Evolutionary conservation across 2,329 filamentous ascomycete genomes (phyloP).

Genomic region (Ophiognomonia clavigignenti-juglandacearum): DNA sequence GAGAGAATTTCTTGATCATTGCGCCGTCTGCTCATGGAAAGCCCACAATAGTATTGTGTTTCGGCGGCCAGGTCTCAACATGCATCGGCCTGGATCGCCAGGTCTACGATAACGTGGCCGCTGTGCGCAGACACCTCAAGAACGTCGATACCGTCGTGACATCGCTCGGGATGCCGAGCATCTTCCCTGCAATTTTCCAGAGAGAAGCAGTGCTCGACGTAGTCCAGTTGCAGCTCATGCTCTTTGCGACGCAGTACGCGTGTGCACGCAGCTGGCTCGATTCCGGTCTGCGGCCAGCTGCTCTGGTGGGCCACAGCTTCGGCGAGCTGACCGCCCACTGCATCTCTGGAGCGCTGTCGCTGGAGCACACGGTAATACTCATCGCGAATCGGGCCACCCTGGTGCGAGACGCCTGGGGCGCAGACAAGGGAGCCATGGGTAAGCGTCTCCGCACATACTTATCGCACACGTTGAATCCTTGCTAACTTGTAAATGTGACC

Average conservation of each 20-base stretch:
- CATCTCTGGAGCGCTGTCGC: slow-evolving; percentile 26
- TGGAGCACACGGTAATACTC: slow-evolving; percentile 26
- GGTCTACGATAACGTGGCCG: slow-evolving; percentile 22
- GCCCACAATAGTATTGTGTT: slow-evolving; percentile 2
- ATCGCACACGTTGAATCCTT: no score
- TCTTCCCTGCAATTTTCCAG: slow-evolving; percentile 30
- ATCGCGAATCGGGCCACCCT: slow-evolving; percentile 25
- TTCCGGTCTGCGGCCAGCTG: slow-evolving; percentile 23
- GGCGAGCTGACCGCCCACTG: slow-evolving; percentile 37
- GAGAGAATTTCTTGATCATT: not conserved
- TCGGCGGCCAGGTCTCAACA: slow-evolving; percentile 22
- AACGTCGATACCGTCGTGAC: slow-evolving; percentile 13
- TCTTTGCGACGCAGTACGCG: slow-evolving; percentile 37
- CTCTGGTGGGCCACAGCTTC: slow-evolving; percentile 35
- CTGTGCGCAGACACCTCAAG: slow-evolving; percentile 24
- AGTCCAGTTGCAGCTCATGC: slow-evolving; percentile 30
- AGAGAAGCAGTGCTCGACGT: slow-evolving; percentile 18
- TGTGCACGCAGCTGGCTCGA: slow-evolving; percentile 31
- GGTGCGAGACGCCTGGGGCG: slow-evolving; percentile 28
- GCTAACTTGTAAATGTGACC: no score
- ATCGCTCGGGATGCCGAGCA: slow-evolving; percentile 19
- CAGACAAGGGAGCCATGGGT: slow-evolving; percentile 29
- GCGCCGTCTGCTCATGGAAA: not conserved
- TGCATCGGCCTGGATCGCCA: slow-evolving; percentile 24
- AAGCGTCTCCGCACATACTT: no score